These are phyloP conservation scores for Salvia sclarea DNA, from an alignment of 305 asterid genomes.

Conservation along the genomic window DNA sequence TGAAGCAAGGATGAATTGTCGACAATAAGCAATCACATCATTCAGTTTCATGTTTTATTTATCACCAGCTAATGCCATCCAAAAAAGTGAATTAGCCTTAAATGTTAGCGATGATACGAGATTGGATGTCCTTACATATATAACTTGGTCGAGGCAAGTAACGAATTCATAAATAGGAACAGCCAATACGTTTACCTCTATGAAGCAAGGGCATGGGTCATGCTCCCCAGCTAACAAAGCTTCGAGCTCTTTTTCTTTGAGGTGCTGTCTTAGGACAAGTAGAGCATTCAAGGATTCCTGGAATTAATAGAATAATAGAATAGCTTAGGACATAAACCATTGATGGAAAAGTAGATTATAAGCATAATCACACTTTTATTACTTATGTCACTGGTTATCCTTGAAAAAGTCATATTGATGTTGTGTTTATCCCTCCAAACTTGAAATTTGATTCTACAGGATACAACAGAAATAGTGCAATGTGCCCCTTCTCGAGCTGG, in stretches of 20 bases:
- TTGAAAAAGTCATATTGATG: background rate
- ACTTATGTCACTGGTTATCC: background rate
- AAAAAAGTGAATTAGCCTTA: background rate
- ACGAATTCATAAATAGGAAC: background rate
- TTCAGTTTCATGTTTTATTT: background rate
- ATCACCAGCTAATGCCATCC: background rate
- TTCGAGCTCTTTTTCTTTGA: slow-evolving; percentile 87
- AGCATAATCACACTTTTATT: background rate
- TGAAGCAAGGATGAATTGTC: slow-evolving; percentile 10
- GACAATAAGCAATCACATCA: background rate
- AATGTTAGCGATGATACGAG: background rate
- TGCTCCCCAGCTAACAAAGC: slow-evolving; percentile 89
- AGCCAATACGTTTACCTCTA: slow-evolving; percentile 58
- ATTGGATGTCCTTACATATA: background rate
- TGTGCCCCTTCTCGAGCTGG: slow-evolving; percentile 4
- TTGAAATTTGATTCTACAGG: background rate
- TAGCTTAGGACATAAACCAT: background rate
- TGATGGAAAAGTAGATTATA: background rate
- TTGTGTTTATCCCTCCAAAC: background rate
- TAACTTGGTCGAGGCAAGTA: slow-evolving; percentile 4
- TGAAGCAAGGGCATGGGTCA: slow-evolving; percentile 86
- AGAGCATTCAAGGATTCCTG: slow-evolving; percentile 81
- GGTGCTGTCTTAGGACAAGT: slow-evolving; percentile 56
- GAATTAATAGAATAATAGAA: slow-evolving; percentile 26
- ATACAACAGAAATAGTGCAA: background rate